Percentiles rank a stretch among this genome's conserved stretches.
phyloP scores from a whole-genome alignment of 192 early-diverging fungal genomes.

The Entomortierella beljakovae region DNA sequence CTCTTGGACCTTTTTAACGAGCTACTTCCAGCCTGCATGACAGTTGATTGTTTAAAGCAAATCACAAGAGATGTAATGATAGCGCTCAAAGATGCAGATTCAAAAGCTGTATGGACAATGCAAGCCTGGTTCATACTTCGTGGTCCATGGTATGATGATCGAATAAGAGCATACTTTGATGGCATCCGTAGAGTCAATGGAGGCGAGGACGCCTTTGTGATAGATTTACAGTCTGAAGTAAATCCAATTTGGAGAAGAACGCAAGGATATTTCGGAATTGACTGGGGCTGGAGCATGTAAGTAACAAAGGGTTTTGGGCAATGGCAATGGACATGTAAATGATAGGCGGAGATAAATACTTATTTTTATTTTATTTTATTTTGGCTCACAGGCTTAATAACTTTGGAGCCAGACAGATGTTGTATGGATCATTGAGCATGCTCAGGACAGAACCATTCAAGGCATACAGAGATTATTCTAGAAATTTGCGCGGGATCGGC shows the following conservation, averaged over 20 bases:
- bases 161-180: constrained; percentile 45
- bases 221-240: constrained; percentile 44
- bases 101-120: constrained; percentile 44
- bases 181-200: constrained; percentile 32
- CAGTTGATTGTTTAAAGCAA: constrained; percentile 11
- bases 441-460: constrained; percentile 37
- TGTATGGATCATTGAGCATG: constrained; percentile 37
- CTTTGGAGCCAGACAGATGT: constrained; percentile 41
- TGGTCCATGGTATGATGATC: constrained; percentile 18
- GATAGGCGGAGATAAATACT: too few species aligned
- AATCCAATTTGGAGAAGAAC: constrained; percentile 26
- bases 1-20: constrained; percentile 49
- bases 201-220: constrained; percentile 41
- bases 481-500: constrained; percentile 45
- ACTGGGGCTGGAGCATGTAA: constrained; percentile 56
- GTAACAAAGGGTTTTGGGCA: neutral
- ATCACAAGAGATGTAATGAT: constrained; percentile 30
- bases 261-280: constrained; percentile 45
- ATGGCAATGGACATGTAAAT: too few species aligned
- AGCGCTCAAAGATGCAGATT: constrained; percentile 36
- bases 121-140: constrained; percentile 45
- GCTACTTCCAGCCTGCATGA: constrained; percentile 23
- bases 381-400: constrained; percentile 30
- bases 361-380: too few species aligned
- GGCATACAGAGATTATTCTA: constrained; percentile 18